Evolutionary conservation across 164 flowering plant species (phyloP).

Genomic region (Sextonia rubra): DNA sequence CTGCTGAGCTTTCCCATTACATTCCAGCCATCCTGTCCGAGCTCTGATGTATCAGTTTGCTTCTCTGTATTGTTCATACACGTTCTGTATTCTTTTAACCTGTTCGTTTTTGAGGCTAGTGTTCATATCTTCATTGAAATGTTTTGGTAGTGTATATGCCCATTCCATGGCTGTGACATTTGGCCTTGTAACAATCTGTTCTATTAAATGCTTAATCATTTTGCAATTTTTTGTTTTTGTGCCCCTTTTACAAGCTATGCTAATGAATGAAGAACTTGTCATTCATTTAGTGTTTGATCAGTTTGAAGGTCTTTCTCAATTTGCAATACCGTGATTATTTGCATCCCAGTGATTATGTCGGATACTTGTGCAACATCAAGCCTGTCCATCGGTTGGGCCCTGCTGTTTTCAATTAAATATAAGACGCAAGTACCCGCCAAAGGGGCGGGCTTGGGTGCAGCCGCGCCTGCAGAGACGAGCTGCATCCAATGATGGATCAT

Average conservation of each 20-base stretch:
- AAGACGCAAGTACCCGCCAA: too few species aligned
- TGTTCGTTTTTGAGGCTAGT: not conserved
- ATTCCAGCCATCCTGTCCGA: slow-evolving; percentile 98
- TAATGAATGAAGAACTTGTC: not conserved
- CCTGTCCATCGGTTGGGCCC: too few species aligned
- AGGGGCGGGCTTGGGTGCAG: too few species aligned
- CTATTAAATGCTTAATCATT: not conserved
- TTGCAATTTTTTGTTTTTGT: too few species aligned
- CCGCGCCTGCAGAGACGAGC: too few species aligned
- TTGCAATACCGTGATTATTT: not conserved
- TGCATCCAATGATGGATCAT: too few species aligned
- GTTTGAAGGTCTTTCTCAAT: not conserved
- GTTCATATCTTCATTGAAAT: slow-evolving; percentile 5
- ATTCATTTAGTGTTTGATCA: not conserved
- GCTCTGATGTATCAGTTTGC: slow-evolving; percentile 31
- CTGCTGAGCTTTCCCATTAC: slow-evolving; percentile 95
- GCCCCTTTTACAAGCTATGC: too few species aligned
- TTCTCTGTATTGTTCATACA: slow-evolving; percentile 13
- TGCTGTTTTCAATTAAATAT: too few species aligned
- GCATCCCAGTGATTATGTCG: too few species aligned
- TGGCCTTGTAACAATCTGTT: slow-evolving; percentile 3
- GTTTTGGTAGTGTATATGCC: slow-evolving; percentile 14
- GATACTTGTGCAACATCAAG: too few species aligned
- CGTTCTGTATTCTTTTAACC: slow-evolving; percentile 2
- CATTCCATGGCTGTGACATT: not conserved